These are phyloP conservation scores for Dothiorella sarmentorum DNA, from an alignment of 2,329 filamentous ascomycete species.

Conservation along the genomic window DNA sequence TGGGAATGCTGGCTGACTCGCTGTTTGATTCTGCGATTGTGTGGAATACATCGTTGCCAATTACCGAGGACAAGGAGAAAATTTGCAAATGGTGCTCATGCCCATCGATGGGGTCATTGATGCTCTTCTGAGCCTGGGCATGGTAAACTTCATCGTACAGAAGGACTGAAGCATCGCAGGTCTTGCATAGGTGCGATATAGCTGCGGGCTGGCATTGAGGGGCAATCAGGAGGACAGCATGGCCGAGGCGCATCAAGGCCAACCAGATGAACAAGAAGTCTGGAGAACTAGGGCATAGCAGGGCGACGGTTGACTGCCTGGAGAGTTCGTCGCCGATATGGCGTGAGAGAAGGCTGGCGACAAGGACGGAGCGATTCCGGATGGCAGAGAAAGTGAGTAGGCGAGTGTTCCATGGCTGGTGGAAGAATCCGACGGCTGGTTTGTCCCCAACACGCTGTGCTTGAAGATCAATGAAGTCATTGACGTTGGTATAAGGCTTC, in stretches of 20 bases:
- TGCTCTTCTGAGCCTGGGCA: slow-evolving; percentile 31
- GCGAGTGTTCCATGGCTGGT: slow-evolving; percentile 31
- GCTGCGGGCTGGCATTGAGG: slow-evolving; percentile 46
- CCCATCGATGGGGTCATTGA: slow-evolving; percentile 16
- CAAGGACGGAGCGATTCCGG: slow-evolving; percentile 31
- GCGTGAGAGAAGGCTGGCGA: slow-evolving; percentile 33
- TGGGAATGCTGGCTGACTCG: neutral
- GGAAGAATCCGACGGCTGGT: slow-evolving; percentile 52
- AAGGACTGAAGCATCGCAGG: slow-evolving; percentile 42
- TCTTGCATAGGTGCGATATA: slow-evolving; percentile 52
- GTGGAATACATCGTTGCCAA: neutral
- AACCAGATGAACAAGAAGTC: slow-evolving; percentile 61
- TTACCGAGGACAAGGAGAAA: neutral
- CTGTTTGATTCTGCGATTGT: neutral
- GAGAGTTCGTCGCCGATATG: slow-evolving; percentile 20
- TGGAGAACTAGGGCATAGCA: slow-evolving; percentile 56
- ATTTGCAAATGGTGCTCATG: slow-evolving; percentile 12
- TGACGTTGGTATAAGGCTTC: slow-evolving; percentile 24
- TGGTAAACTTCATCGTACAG: slow-evolving; percentile 46
- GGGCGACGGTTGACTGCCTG: slow-evolving; percentile 42
- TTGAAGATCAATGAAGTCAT: slow-evolving; percentile 36
- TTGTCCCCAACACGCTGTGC: slow-evolving; percentile 36
- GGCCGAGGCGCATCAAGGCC: slow-evolving; percentile 55
- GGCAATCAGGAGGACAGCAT: slow-evolving; percentile 56
- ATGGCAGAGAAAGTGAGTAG: slow-evolving; percentile 39